phyloP scores from a whole-genome alignment of 371 early-diverging fungal species.

The Catenaria anguillulae region DNA sequence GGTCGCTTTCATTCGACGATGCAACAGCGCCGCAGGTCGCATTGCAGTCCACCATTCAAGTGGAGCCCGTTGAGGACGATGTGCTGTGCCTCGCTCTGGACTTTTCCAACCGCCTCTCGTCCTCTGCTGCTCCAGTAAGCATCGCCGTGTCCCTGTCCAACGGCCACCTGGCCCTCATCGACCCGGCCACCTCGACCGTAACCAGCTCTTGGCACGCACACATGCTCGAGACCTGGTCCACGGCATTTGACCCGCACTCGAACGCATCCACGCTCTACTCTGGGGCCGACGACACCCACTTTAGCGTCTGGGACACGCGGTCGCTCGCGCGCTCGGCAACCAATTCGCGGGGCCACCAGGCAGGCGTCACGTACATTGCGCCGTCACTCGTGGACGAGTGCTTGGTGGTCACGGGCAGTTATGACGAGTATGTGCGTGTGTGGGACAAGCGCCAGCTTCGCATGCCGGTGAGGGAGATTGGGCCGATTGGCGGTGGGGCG shows the following conservation, averaged over 20 bases:
- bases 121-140: too few species aligned
- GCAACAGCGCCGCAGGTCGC: neutral
- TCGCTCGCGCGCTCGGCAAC: constrained; percentile 30
- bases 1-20: neutral
- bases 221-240: constrained; percentile 85
- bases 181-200: constrained; percentile 13
- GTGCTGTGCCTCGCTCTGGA: constrained; percentile 69
- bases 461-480: constrained; percentile 43
- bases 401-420: constrained; percentile 65
- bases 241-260: constrained; percentile 52
- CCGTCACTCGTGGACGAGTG: constrained; percentile 55
- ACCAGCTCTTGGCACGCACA: constrained; percentile 65
- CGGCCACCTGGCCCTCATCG: constrained; percentile 34
- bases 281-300: constrained; percentile 65
- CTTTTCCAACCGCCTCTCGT: constrained; percentile 50
- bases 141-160: constrained; percentile 51
- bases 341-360: constrained; percentile 13
- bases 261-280: constrained; percentile 11
- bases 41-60: neutral
- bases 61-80: neutral
- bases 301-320: constrained; percentile 78
- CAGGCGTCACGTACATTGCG: constrained; percentile 40
- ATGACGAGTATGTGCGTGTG: constrained; percentile 67
- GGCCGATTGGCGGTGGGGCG: constrained; percentile 62
- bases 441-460: constrained; percentile 80